phyloP scores from a whole-genome alignment of 352 stramenopile genomes.

The Phytophthora pisi region DNA sequence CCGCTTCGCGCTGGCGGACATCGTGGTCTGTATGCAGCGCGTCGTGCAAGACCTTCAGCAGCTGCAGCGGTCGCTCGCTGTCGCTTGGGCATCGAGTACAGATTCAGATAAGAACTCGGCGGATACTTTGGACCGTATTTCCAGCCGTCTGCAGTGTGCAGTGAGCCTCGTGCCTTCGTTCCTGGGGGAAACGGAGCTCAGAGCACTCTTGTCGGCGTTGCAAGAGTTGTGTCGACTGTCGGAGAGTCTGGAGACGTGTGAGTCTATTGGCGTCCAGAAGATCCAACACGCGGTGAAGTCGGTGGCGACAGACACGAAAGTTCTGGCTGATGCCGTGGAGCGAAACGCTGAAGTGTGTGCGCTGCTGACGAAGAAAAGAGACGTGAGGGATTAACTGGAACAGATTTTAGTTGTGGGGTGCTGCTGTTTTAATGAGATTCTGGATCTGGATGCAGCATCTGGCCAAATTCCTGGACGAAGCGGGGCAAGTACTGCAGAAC shows the following conservation, averaged over 20 bases:
- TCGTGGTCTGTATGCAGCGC: constrained; percentile 24
- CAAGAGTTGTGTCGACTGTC: constrained; percentile 9
- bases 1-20: constrained; percentile 42
- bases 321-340: constrained; percentile 6
- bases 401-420: not conserved
- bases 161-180: constrained; percentile 29
- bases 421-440: not conserved
- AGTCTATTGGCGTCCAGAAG: not conserved
- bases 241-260: constrained; percentile 5
- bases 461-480: constrained; percentile 44
- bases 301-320: constrained; percentile 3
- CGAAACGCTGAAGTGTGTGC: constrained; percentile 4
- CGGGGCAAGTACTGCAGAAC: constrained; percentile 40
- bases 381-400: constrained; percentile 13
- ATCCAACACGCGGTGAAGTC: not conserved
- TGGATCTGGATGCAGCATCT: constrained; percentile 15
- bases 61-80: constrained; percentile 12
- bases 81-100: not conserved
- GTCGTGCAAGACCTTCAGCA: constrained; percentile 18
- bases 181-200: constrained; percentile 19
- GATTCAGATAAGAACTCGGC: constrained; percentile 4
- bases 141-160: constrained; percentile 12
- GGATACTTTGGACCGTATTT: constrained; percentile 9
- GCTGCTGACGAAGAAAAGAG: constrained; percentile 29
- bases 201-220: constrained; percentile 15